Conservation (phyloP, 2,329 filamentous ascomycete species). For the Penicillium sp. region DNA sequence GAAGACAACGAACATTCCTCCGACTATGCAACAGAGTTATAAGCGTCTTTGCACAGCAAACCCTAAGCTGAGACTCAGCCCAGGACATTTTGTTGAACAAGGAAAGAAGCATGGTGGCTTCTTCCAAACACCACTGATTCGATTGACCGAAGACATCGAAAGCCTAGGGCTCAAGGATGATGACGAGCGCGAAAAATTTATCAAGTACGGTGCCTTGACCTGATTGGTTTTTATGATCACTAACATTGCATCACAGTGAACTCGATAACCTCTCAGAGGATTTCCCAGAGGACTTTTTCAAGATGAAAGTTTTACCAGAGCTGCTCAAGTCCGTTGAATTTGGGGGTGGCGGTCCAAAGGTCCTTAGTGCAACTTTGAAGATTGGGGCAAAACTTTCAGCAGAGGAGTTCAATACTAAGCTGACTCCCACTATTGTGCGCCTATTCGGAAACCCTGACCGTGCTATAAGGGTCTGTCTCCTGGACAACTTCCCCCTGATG, state of each 20-base stretch:
- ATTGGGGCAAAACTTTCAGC: constrained; percentile 83
- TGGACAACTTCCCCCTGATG: constrained; percentile 87
- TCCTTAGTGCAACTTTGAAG: constrained; percentile 84
- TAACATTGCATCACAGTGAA: constrained; percentile 52
- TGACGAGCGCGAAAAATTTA: constrained; percentile 78
- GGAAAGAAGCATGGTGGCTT: constrained; percentile 80
- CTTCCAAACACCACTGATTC: constrained; percentile 90
- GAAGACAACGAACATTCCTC: constrained; percentile 82
- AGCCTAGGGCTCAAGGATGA: constrained; percentile 87
- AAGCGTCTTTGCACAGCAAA: constrained; percentile 85
- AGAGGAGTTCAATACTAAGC: constrained; percentile 83
- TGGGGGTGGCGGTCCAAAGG: constrained; percentile 89
- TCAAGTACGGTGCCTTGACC: constrained; percentile 54
- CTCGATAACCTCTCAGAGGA: constrained; percentile 86
- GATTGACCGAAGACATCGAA: constrained; percentile 88
- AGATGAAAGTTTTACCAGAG: constrained; percentile 93
- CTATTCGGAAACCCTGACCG: constrained; percentile 90
- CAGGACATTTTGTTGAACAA: constrained; percentile 86
- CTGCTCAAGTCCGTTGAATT: constrained; percentile 99
- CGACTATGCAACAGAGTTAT: constrained; percentile 87
- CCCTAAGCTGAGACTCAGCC: constrained; percentile 82
- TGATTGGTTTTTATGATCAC: not conserved
- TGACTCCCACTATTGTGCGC: constrained; percentile 83
- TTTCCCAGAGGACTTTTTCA: constrained; percentile 97
- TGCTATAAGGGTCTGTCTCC: constrained; percentile 83